Conservation (phyloP, 495 filamentous ascomycete genomes). For the Xylaria acuta region DNA sequence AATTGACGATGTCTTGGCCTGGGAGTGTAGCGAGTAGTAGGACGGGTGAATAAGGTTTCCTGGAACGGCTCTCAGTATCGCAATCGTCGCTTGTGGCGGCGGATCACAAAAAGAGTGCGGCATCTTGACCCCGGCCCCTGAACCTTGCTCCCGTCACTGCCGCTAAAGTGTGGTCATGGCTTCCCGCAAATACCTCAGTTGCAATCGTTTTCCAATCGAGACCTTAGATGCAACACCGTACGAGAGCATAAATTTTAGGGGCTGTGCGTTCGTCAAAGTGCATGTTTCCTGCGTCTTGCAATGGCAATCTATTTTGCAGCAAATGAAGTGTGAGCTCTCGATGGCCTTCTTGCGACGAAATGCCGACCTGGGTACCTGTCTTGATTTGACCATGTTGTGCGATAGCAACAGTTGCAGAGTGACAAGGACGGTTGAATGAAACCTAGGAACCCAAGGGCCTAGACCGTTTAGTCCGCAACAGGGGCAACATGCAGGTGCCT, state of each 20-base stretch:
- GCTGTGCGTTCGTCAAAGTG: constrained; percentile 9
- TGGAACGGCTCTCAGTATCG: background rate
- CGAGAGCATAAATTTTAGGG: background rate
- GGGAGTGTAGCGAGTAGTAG: background rate
- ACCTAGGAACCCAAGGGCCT: background rate
- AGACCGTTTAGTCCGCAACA: constrained; percentile 3
- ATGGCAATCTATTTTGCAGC: constrained; percentile 7
- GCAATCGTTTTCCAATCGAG: constrained; percentile 20
- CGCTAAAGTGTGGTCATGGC: constrained; percentile 8
- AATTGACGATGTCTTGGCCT: background rate
- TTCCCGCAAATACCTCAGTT: constrained; percentile 31
- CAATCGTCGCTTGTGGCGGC: constrained; percentile 22
- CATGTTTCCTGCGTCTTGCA: background rate
- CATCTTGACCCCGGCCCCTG: constrained; percentile 15
- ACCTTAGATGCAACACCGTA: constrained; percentile 23
- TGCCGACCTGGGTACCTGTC: background rate
- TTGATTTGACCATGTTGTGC: constrained; percentile 13
- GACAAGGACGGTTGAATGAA: constrained; percentile 1
- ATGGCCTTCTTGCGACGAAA: background rate
- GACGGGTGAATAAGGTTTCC: background rate
- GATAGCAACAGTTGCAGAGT: constrained; percentile 2
- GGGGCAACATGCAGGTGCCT: background rate
- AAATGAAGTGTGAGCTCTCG: background rate
- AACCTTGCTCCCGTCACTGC: constrained; percentile 19
- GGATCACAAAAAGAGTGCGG: constrained; percentile 7